phyloP scores from a whole-genome alignment of 768 basidiomycete genomes.

The Lactifluus pinguis region DNA sequence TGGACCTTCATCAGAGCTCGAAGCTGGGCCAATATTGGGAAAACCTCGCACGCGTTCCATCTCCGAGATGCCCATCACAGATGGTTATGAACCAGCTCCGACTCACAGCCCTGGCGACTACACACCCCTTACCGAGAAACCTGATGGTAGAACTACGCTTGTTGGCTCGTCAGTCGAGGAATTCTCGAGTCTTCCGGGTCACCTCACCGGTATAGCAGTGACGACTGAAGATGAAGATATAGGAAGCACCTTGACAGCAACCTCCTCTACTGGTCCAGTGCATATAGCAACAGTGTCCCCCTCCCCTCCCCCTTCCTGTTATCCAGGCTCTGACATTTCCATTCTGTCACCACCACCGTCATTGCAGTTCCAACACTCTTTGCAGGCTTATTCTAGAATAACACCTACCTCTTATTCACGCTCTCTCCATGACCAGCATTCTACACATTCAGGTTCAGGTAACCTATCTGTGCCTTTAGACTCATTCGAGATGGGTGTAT shows the following conservation, averaged over 20 bases:
- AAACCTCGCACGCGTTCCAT: conserved; percentile 53
- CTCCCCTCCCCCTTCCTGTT: conserved; percentile 37
- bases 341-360: conserved; percentile 51
- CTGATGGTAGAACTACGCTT: not conserved
- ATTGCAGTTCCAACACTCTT: conserved; percentile 15
- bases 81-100: conserved; percentile 41
- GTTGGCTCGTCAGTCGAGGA: not conserved
- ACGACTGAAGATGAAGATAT: not conserved
- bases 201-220: not conserved
- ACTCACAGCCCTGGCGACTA: conserved; percentile 26
- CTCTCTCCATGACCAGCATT: conserved; percentile 24
- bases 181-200: not conserved
- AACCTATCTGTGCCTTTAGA: conserved; percentile 29
- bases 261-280: conserved; percentile 15
- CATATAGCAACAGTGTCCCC: conserved; percentile 20
- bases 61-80: conserved; percentile 46
- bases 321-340: conserved; percentile 46
- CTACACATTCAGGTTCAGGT: conserved; percentile 33
- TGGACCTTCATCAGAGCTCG: conserved; percentile 32
- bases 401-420: conserved; percentile 18
- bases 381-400: conserved; percentile 24
- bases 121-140: conserved; percentile 4
- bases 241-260: not conserved
- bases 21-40: conserved; percentile 65
- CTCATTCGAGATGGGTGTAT: conserved; percentile 34